Evolutionary conservation across 2,329 filamentous ascomycete species (phyloP), one percentile per base, ranked within the genome.

Genomic region (Exophiala oligosperma): DNA sequence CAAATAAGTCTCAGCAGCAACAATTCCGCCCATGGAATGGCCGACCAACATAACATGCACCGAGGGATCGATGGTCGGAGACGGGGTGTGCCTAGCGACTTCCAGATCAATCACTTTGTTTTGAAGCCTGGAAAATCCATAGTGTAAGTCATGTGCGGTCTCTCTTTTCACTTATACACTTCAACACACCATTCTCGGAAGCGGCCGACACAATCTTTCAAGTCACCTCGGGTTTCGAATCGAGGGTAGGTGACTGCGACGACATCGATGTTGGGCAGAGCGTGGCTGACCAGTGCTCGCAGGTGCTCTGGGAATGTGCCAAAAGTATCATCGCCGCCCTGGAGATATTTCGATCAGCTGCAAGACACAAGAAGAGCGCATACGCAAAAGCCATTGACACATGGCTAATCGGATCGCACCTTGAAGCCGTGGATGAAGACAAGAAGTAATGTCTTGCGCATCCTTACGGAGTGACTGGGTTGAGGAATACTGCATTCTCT

Each of bases 41-140:
- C 92, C 92, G 57, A 95, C 78, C 14, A 97, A 82, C 48, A 96
- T 82, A 28, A 89, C 88, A 68, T 86, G 87, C 21, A 96, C 91
- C 0, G 88, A 91, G 4, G 92, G 91, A 61, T 95, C 91, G 63
- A 96, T 82, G 0, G 90, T 96, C 0, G 92, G 92, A 4, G 89
- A 92, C 1, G 90, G 84, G 0, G 91, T 93, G 47, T 82, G 81
- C 66, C 90, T 89, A 28, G 83, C 86, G 57, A 97, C 92, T 75
- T 99, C 93, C 68, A 97, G 80, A 73, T 97, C 94, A 67, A 97
- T 97, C 67, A 97, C 90, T 68, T 90, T 90, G 71, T 97, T 88
- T 65, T 92, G 86, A 14, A 97, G 84, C 91, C 88, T 91, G 51
- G 24, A 14, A 17, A 35, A n/a, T 26, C 14, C 4, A 12, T 2